These are phyloP conservation scores for Torulaspora microellipsoides DNA, from an alignment of 805 yeast species.

Conservation along the genomic window DNA sequence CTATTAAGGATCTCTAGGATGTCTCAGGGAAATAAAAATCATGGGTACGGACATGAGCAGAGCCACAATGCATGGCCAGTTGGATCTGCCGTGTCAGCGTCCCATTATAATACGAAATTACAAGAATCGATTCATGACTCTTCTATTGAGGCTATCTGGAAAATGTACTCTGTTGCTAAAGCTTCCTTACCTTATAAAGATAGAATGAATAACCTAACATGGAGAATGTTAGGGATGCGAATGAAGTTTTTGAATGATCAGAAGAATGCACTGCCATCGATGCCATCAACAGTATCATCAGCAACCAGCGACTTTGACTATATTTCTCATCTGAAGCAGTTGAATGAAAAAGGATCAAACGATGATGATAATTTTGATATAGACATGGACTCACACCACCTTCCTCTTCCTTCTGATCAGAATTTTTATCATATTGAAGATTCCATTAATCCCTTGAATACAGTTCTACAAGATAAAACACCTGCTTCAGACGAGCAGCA, in stretches of 20 bases:
- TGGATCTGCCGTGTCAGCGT: no score
- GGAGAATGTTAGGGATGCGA: constrained; percentile 74
- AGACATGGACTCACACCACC: neutral
- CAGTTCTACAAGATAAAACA: constrained; percentile 2
- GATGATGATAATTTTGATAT: constrained; percentile 1
- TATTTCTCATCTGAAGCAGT: constrained; percentile 9
- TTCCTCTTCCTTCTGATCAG: neutral
- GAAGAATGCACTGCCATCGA: neutral
- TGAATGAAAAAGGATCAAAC: constrained; percentile 10
- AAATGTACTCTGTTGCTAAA: constrained; percentile 72
- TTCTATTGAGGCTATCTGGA: constrained; percentile 61
- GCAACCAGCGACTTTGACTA: constrained; percentile 6
- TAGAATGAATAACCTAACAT: constrained; percentile 78
- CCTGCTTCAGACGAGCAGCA: constrained; percentile 1
- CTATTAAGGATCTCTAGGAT: no score
- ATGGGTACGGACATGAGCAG: no score
- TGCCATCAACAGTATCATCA: neutral
- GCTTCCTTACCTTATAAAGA: constrained; percentile 68
- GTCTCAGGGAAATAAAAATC: no score
- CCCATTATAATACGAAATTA: constrained; percentile 10
- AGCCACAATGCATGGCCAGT: no score
- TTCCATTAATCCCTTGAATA: constrained; percentile 6
- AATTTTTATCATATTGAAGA: constrained; percentile 1
- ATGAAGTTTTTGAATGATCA: constrained; percentile 16
- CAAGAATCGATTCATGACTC: constrained; percentile 35